Conservation (phyloP, 2,329 filamentous ascomycete species). For the Gaeumannomyces tritici region DNA sequence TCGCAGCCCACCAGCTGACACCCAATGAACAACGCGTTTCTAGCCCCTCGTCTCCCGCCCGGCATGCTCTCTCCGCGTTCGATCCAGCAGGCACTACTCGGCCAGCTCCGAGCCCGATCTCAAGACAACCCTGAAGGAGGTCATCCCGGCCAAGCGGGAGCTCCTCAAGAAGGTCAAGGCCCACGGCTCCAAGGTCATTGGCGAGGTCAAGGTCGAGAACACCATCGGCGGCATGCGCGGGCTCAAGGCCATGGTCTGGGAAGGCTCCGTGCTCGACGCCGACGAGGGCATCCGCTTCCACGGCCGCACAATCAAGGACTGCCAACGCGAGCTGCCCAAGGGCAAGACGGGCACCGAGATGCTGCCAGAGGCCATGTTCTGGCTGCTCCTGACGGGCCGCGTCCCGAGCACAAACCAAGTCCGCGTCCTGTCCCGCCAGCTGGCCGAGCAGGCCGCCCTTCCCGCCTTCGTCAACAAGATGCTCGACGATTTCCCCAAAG, state of each 20-base stretch:
- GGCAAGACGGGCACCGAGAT: slow-evolving; percentile 89
- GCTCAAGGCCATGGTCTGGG: slow-evolving; percentile 97
- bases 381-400: slow-evolving; percentile 89
- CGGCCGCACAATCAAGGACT: slow-evolving; percentile 95
- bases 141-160: slow-evolving; percentile 87
- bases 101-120: slow-evolving; percentile 76
- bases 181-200: slow-evolving; percentile 71
- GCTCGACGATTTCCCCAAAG: slow-evolving; percentile 79
- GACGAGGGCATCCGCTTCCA: slow-evolving; percentile 98
- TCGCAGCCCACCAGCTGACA: not conserved
- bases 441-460: slow-evolving; percentile 77
- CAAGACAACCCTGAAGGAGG: slow-evolving; percentile 73
- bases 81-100: slow-evolving; percentile 51
- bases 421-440: slow-evolving; percentile 70
- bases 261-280: slow-evolving; percentile 91
- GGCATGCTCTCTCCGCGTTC: slow-evolving; percentile 7
- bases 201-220: slow-evolving; percentile 89
- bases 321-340: slow-evolving; percentile 88
- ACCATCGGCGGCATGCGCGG: slow-evolving; percentile 95
- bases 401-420: slow-evolving; percentile 78
- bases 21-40: not conserved
- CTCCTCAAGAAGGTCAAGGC: slow-evolving; percentile 90
- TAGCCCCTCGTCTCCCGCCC: slow-evolving; percentile 5
- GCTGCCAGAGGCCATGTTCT: slow-evolving; percentile 99
- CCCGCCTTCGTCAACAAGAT: slow-evolving; percentile 78